phyloP scores from a whole-genome alignment of 2,329 filamentous ascomycete species.

The Colletotrichum acutatum region DNA sequence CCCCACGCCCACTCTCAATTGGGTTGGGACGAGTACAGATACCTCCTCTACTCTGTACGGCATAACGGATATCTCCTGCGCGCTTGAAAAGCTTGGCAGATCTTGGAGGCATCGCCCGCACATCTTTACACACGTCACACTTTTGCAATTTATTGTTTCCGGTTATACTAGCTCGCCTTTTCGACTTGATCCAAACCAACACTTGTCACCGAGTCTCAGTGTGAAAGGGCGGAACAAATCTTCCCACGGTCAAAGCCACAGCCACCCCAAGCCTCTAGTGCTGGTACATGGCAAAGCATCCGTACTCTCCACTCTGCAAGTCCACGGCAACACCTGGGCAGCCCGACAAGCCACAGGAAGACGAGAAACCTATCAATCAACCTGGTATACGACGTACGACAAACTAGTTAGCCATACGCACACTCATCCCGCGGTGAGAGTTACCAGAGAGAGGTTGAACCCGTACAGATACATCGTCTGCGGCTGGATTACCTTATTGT shows the following conservation, averaged over 20 bases:
- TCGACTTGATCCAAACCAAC: neutral
- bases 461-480: neutral
- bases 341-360: neutral
- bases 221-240: slow-evolving; percentile 19
- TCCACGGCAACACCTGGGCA: neutral
- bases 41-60: too few species aligned
- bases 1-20: slow-evolving; percentile 3
- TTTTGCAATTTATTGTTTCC: slow-evolving; percentile 4
- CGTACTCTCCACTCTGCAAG: neutral
- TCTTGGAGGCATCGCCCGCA: slow-evolving; percentile 21
- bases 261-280: neutral
- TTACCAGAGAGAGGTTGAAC: neutral
- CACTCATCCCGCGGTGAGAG: neutral
- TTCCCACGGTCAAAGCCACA: slow-evolving; percentile 16
- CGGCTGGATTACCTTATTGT: neutral
- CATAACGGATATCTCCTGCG: slow-evolving; percentile 1
- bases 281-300: neutral
- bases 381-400: too few species aligned
- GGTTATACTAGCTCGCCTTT: slow-evolving; percentile 7
- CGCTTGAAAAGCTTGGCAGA: slow-evolving; percentile 27
- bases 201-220: neutral
- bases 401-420: neutral
- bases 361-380: neutral
- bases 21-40: neutral
- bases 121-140: slow-evolving; percentile 9